A percentile compares a stretch with the other conserved stretches of the same genome.
phyloP scores from a whole-genome alignment of 495 filamentous ascomycete genomes.

The Letharia lupina region DNA sequence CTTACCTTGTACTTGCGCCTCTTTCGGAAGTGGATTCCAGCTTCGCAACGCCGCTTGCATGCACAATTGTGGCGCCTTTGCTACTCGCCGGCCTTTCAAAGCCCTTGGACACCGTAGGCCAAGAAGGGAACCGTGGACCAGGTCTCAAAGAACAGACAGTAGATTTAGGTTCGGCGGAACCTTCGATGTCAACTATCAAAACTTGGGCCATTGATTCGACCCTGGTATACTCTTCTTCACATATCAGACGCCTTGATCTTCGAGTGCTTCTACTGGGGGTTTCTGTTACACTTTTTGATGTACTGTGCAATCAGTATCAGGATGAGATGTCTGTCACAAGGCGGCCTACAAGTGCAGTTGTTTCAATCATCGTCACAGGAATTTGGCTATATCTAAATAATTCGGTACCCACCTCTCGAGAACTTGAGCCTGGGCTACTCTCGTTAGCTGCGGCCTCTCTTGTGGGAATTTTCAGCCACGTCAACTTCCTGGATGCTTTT shows the following conservation, averaged over 20 bases:
- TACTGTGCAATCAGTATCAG: neutral
- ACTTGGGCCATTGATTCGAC: neutral
- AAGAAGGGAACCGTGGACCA: neutral
- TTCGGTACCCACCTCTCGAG: neutral
- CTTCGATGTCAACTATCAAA: neutral
- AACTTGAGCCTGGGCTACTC: neutral
- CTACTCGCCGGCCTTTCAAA: neutral
- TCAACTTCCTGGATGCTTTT: conserved; percentile 1
- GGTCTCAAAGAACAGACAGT: neutral
- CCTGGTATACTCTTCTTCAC: neutral
- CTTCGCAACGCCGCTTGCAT: neutral
- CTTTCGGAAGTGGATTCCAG: neutral
- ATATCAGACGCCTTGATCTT: neutral
- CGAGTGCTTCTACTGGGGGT: neutral
- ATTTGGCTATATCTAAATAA: neutral
- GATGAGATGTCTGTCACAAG: neutral
- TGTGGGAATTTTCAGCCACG: neutral
- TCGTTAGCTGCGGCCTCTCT: neutral
- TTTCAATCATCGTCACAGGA: neutral
- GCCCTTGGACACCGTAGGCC: neutral
- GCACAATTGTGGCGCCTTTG: neutral
- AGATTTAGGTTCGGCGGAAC: neutral
- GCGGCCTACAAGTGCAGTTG: neutral
- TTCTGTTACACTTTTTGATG: conserved; percentile 1
- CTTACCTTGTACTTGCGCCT: neutral